Evolutionary conservation across 345 rosid species (phyloP), one percentile per base, ranked within the genome.

Genomic region (Brassica cretica): DNA sequence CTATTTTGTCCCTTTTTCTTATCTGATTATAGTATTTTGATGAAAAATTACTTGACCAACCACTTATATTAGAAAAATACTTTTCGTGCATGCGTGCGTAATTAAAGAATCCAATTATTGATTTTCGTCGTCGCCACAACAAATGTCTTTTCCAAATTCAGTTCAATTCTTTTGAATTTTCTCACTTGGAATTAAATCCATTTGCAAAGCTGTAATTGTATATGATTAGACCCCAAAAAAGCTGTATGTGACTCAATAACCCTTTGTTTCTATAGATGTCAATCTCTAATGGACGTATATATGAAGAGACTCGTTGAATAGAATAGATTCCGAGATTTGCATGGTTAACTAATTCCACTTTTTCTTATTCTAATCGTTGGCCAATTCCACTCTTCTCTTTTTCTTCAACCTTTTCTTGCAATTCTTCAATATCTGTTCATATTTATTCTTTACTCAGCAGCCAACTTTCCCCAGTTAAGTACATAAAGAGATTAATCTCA

Each of bases 301-400:
- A 37, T 53, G 8, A 27, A 46, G 44, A 37, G 33, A 27, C 67
- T 77, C 37, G 66, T 29, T 64, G 59, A 71, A 64, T 33, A 70
- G 4, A 70, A 64, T 33, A 70, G 4, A 70, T 51, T 77, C 70
- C 3, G 55, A 64, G 72, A 39, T 72, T 66, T 78, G 72, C 76
- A 78, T 72, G 73, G 76, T 32, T 55, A 66, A 46, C 60, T 37
- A 64, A 56, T 72, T 56, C 62, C 21, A 18, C 0, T 12, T 27
- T 9, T 46, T 29, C 51, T 41, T 10, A 6, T 51, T 67, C 56
- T 49, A 49, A 14, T 49, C 56, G 56, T 49, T 49, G 56, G 56
- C 56, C 18, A 49, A 49, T 49, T 49, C 56, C 56, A 49, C 59
- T 53, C 24, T 74, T 21, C 33, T 60, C 64, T 8, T 8, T 25